phyloP scores from a whole-genome alignment of 352 stramenopile genomes.

The Pythium sukuiense region DNA sequence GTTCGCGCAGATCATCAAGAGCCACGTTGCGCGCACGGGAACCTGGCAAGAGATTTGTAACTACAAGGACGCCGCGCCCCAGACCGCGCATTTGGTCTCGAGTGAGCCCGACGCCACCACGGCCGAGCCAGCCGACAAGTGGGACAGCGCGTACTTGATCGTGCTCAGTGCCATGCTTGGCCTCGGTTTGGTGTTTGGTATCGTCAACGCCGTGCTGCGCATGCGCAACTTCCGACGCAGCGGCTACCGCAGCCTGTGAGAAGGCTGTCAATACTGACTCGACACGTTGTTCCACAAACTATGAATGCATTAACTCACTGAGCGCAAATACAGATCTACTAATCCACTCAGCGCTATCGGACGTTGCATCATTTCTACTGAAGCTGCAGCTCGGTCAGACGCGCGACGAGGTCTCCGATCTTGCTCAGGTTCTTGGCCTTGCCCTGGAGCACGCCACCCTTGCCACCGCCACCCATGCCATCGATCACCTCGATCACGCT shows the following conservation, averaged over 20 bases:
- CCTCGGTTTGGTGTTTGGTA: slow-evolving; percentile 45
- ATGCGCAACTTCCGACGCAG: slow-evolving; percentile 41
- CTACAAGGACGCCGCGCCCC: slow-evolving; percentile 39
- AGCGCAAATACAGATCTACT: not conserved
- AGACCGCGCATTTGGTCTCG: slow-evolving; percentile 25
- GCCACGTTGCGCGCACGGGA: slow-evolving; percentile 63
- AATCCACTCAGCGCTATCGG: not conserved
- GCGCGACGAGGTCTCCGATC: slow-evolving; percentile 40
- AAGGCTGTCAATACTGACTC: not conserved
- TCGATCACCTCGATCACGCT: slow-evolving; percentile 59
- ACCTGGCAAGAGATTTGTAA: slow-evolving; percentile 85
- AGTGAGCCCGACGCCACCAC: slow-evolving; percentile 17
- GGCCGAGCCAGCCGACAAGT: slow-evolving; percentile 15
- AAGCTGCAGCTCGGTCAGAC: slow-evolving; percentile 45
- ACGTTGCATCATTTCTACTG: slow-evolving; percentile 12
- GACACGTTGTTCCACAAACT: not conserved
- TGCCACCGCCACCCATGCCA: slow-evolving; percentile 73
- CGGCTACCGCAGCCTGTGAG: slow-evolving; percentile 47
- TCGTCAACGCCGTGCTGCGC: slow-evolving; percentile 53
- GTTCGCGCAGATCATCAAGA: slow-evolving; percentile 71
- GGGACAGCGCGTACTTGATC: slow-evolving; percentile 38
- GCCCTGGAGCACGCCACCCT: slow-evolving; percentile 75
- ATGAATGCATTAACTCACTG: not conserved
- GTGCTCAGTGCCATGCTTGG: slow-evolving; percentile 48
- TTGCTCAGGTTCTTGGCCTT: slow-evolving; percentile 67